A percentile compares a stretch with the other conserved stretches of the same genome.
These are phyloP conservation scores for Sporothrix brasiliensis DNA, from an alignment of 2,329 filamentous ascomycete genomes.

Conservation along the genomic window DNA sequence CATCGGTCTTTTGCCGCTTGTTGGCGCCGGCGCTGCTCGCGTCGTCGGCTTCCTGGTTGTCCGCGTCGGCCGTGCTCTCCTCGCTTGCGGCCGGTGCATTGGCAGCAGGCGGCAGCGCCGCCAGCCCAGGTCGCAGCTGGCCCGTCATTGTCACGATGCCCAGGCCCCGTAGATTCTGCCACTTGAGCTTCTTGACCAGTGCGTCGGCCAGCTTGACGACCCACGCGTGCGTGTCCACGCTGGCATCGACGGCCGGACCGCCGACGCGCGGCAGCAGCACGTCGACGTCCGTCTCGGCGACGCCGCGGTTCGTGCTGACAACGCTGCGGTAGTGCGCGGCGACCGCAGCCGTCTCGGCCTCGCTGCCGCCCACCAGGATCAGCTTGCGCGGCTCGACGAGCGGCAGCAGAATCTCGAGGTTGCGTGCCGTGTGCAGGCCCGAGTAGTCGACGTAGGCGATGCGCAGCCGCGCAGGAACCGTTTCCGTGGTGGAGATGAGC, in stretches of 20 bases:
- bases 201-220: slow-evolving; percentile 84
- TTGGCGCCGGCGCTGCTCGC: slow-evolving; percentile 43
- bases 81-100: slow-evolving; percentile 49
- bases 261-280: slow-evolving; percentile 84
- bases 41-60: slow-evolving; percentile 50
- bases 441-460: slow-evolving; percentile 90
- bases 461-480: slow-evolving; percentile 69
- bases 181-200: slow-evolving; percentile 83
- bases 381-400: slow-evolving; percentile 92
- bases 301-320: slow-evolving; percentile 51
- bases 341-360: slow-evolving; percentile 75
- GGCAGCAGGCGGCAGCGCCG: slow-evolving; percentile 31
- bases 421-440: slow-evolving; percentile 89
- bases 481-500: slow-evolving; percentile 65
- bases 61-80: slow-evolving; percentile 29
- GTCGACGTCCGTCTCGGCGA: slow-evolving; percentile 58
- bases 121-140: slow-evolving; percentile 52
- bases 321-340: slow-evolving; percentile 79
- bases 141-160: slow-evolving; percentile 93
- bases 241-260: slow-evolving; percentile 72
- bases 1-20: slow-evolving; percentile 55
- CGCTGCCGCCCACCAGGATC: slow-evolving; percentile 82
- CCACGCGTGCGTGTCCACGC: slow-evolving; percentile 98
- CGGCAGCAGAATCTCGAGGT: slow-evolving; percentile 90
- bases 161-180: slow-evolving; percentile 90